These are phyloP conservation scores for Blastobotrys niveus DNA, from an alignment of 1,139 yeast genomes.

Conservation along the genomic window DNA sequence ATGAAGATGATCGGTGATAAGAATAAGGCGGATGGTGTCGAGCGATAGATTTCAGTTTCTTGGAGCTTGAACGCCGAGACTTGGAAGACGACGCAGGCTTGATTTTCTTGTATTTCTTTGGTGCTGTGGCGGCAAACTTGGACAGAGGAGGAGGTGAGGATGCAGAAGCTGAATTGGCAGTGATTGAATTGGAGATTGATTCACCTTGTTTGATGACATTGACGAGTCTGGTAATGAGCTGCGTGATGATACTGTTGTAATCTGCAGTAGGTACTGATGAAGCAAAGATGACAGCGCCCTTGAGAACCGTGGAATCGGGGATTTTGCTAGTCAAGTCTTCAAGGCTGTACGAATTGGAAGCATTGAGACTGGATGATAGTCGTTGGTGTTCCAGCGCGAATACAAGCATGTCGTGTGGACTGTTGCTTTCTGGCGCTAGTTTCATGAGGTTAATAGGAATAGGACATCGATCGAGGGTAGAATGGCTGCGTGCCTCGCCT, in stretches of 20 bases:
- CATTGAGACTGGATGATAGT: neutral
- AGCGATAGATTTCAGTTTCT: no score
- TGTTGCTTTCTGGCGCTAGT: neutral
- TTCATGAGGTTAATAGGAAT: neutral
- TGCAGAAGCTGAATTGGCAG: no score
- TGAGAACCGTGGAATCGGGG: neutral
- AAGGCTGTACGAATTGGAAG: neutral
- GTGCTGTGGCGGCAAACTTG: no score
- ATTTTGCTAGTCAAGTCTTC: constrained; percentile 5
- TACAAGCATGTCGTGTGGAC: constrained; percentile 5
- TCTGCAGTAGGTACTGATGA: no score
- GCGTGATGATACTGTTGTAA: neutral
- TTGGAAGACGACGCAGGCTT: no score
- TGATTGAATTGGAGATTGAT: no score
- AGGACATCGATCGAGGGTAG: neutral
- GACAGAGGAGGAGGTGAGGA: no score
- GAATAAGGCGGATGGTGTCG: no score
- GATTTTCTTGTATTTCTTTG: no score
- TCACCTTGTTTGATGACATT: neutral
- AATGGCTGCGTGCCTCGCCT: no score
- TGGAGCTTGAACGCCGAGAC: no score
- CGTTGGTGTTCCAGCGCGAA: constrained; percentile 10
- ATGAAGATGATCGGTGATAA: no score
- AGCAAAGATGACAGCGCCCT: constrained; percentile 3
- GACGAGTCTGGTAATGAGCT: neutral